phyloP scores from a whole-genome alignment of 169 alveolate species.

The Eimeria sp. region DNA sequence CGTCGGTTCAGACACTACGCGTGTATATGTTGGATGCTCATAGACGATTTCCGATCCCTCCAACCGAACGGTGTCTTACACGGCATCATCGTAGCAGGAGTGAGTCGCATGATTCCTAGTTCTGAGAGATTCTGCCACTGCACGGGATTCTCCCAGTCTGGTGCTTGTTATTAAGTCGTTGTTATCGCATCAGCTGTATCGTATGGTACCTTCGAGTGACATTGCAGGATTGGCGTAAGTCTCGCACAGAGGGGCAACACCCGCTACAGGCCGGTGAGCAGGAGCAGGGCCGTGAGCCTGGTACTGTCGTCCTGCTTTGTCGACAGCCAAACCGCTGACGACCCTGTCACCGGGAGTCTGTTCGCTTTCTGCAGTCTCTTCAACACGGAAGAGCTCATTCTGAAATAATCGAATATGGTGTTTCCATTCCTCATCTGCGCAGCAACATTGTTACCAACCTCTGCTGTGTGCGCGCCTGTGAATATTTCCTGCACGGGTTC shows the following conservation, averaged over 20 bases:
- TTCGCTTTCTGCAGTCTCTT: background rate
- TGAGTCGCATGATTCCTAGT: conserved; percentile 69
- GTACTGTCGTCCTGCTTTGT: conserved; percentile 72
- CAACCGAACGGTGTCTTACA: conserved; percentile 7
- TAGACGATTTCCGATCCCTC: background rate
- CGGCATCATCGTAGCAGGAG: conserved; percentile 48
- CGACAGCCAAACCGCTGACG: conserved; percentile 82
- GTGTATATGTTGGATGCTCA: background rate
- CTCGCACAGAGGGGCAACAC: conserved; percentile 76
- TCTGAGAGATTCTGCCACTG: conserved; percentile 51
- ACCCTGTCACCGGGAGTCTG: conserved; percentile 36
- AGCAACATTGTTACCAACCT: conserved; percentile 6
- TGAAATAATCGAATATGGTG: background rate
- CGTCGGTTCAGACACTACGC: conserved; percentile 33
- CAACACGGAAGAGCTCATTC: conserved; percentile 82
- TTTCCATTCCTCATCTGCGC: background rate
- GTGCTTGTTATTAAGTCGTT: background rate
- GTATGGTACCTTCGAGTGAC: conserved; percentile 60
- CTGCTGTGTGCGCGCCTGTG: conserved; percentile 76
- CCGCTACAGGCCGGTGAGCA: conserved; percentile 50
- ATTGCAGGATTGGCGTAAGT: conserved; percentile 73
- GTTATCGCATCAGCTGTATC: background rate
- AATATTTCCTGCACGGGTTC: conserved; percentile 71
- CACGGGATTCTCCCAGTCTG: conserved; percentile 80
- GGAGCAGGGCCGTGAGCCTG: conserved; percentile 81